phyloP scores from a whole-genome alignment of 768 basidiomycete species.

The Hirschioporus abietinus region DNA sequence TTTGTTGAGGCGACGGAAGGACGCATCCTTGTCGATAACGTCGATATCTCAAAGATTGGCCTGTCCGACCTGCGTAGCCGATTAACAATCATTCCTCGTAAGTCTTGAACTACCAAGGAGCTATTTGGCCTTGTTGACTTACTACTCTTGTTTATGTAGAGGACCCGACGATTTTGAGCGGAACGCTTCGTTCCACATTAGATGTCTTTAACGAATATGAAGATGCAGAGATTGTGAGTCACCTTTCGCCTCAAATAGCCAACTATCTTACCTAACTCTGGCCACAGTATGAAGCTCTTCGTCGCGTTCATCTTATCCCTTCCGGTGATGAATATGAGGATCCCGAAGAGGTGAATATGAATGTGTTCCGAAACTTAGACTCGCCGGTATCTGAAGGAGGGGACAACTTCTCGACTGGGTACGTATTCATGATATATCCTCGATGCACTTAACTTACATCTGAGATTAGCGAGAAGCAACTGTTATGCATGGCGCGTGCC shows the following conservation, averaged over 20 bases:
- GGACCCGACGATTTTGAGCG: constrained; percentile 86
- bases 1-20: constrained; percentile 86
- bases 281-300: constrained; percentile 71
- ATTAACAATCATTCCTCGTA: constrained; percentile 73
- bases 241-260: background rate
- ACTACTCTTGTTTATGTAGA: constrained; percentile 41
- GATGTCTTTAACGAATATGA: constrained; percentile 87
- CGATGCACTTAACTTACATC: background rate
- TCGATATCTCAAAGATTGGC: constrained; percentile 76
- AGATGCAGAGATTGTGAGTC: constrained; percentile 71
- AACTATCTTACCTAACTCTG: background rate
- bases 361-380: constrained; percentile 74
- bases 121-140: background rate
- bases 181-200: constrained; percentile 71
- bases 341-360: constrained; percentile 52
- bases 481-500: constrained; percentile 87
- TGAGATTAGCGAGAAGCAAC: constrained; percentile 60
- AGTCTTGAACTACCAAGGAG: constrained; percentile 20
- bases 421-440: constrained; percentile 15
- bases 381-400: constrained; percentile 76
- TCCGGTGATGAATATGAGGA: constrained; percentile 42
- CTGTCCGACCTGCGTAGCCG: constrained; percentile 75
- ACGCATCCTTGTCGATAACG: constrained; percentile 65
- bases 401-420: constrained; percentile 88
- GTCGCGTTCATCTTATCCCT: constrained; percentile 76